Conservation (phyloP, 2,329 filamentous ascomycete species). For the Cladosporium phlei region DNA sequence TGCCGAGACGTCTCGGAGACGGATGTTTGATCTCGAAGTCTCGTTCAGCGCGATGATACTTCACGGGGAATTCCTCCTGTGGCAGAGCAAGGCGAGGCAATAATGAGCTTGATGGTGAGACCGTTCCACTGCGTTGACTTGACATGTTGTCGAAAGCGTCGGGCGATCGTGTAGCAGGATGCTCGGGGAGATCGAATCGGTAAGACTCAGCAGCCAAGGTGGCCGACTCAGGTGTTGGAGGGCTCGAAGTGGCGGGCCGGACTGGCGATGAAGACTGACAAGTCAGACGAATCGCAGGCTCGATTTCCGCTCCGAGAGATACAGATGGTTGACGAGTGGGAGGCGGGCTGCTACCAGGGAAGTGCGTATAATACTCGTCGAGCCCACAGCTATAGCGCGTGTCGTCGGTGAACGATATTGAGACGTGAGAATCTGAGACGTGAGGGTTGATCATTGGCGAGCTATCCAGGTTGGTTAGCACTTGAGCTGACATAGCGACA, state of each 20-base stretch:
- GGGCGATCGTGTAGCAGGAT: slow-evolving; percentile 21
- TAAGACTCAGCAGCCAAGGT: slow-evolving; percentile 26
- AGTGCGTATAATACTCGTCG: slow-evolving; percentile 20
- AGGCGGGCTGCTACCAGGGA: slow-evolving; percentile 9
- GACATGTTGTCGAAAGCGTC: slow-evolving; percentile 21
- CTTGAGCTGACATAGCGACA: background rate
- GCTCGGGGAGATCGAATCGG: slow-evolving; percentile 19
- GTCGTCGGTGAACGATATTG: slow-evolving; percentile 31
- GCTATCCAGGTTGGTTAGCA: background rate
- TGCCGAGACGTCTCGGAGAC: slow-evolving; percentile 27
- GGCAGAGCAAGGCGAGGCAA: slow-evolving; percentile 23
- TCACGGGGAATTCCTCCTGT: slow-evolving; percentile 28
- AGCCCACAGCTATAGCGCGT: slow-evolving; percentile 23
- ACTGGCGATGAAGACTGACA: slow-evolving; percentile 23
- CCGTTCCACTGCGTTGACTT: slow-evolving; percentile 20
- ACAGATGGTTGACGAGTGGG: slow-evolving; percentile 14
- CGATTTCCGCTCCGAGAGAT: slow-evolving; percentile 10
- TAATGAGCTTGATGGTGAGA: background rate
- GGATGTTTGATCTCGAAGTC: slow-evolving; percentile 29
- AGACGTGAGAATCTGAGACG: slow-evolving; percentile 32
- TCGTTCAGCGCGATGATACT: slow-evolving; percentile 22
- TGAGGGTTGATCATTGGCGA: slow-evolving; percentile 27
- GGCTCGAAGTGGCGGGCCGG: slow-evolving; percentile 29
- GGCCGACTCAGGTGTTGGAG: slow-evolving; percentile 29
- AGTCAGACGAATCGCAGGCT: slow-evolving; percentile 7